phyloP scores from a whole-genome alignment of 1,284 basidiomycete genomes.

The Ganoderma meredithae region DNA sequence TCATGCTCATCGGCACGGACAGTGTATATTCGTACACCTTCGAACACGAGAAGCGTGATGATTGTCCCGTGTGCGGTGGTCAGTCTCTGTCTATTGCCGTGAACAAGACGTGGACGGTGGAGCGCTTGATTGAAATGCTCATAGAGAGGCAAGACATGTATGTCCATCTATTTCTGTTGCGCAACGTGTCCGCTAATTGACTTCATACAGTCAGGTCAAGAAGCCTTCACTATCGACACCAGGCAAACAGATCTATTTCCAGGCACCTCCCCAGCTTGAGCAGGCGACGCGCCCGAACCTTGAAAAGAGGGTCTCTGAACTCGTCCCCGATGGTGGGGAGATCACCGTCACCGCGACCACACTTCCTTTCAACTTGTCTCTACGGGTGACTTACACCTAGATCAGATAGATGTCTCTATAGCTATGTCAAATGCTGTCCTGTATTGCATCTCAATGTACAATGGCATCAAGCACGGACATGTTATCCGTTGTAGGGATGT shows the following conservation, averaged over 20 bases:
- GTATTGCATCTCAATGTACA: conserved; percentile 13
- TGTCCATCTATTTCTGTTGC: conserved; percentile 43
- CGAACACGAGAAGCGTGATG: conserved; percentile 89
- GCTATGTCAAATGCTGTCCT: conserved; percentile 10
- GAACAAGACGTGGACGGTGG: conserved; percentile 77
- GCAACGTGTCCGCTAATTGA: background rate
- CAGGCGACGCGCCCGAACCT: conserved; percentile 89
- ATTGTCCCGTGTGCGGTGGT: conserved; percentile 98
- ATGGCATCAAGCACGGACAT: background rate
- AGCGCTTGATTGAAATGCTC: conserved; percentile 86
- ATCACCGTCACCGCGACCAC: conserved; percentile 88
- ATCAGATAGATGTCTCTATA: conserved; percentile 12
- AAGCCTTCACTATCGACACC: conserved; percentile 84
- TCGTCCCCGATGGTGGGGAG: conserved; percentile 80
- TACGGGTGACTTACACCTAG: conserved; percentile 70
- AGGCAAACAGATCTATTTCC: conserved; percentile 85
- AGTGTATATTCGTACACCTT: conserved; percentile 98
- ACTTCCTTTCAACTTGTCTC: conserved; percentile 86
- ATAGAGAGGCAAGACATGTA: conserved; percentile 89
- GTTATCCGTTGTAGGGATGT: background rate
- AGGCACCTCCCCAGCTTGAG: conserved; percentile 91
- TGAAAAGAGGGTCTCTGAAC: conserved; percentile 82
- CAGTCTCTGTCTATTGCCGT: conserved; percentile 80
- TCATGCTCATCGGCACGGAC: conserved; percentile 97
- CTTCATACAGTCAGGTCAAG: conserved; percentile 83